Percentiles rank a stretch among this genome's conserved stretches.
phyloP scores from a whole-genome alignment of 768 basidiomycete species.

The Lentinula boryana region DNA sequence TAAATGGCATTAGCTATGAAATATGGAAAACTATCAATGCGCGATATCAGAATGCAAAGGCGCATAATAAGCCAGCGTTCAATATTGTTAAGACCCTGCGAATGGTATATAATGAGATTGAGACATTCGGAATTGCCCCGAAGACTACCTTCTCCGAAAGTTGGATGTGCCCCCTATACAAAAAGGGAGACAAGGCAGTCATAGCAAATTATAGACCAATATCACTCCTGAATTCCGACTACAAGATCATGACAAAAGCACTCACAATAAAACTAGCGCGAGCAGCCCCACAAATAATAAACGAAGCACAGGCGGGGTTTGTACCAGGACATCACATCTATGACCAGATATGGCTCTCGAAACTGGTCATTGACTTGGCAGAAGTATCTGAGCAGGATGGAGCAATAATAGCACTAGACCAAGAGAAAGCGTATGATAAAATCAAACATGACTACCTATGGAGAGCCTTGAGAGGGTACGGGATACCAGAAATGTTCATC shows the following conservation, averaged over 20 bases:
- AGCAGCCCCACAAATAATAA: slow-evolving; percentile 17
- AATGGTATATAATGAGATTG: slow-evolving; percentile 17
- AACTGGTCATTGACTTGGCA: slow-evolving; percentile 17
- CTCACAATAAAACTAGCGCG: slow-evolving; percentile 17
- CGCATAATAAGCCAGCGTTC: background rate
- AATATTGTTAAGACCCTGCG: background rate
- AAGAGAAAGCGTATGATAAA: too few relatives aligned
- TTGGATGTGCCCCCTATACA: slow-evolving; percentile 35
- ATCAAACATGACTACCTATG: too few relatives aligned
- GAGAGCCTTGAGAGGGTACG: too few relatives aligned
- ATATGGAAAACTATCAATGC: background rate
- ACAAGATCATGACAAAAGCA: slow-evolving; percentile 26
- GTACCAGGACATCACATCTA: slow-evolving; percentile 23
- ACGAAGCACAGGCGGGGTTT: slow-evolving; percentile 35
- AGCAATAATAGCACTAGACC: too few relatives aligned
- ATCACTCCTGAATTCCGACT: slow-evolving; percentile 29
- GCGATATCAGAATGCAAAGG: background rate
- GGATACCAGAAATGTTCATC: slow-evolving; percentile 21
- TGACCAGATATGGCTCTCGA: slow-evolving; percentile 24
- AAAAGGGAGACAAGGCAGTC: slow-evolving; percentile 26
- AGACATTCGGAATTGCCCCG: slow-evolving; percentile 13
- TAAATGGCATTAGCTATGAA: slow-evolving; percentile 13
- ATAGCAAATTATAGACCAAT: slow-evolving; percentile 33
- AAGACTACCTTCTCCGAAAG: slow-evolving; percentile 21
- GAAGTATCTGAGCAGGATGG: too few relatives aligned